These are phyloP conservation scores for Dittrichia graveolens DNA, from an alignment of 129 eudicot genomes.

Conservation along the genomic window DNA sequence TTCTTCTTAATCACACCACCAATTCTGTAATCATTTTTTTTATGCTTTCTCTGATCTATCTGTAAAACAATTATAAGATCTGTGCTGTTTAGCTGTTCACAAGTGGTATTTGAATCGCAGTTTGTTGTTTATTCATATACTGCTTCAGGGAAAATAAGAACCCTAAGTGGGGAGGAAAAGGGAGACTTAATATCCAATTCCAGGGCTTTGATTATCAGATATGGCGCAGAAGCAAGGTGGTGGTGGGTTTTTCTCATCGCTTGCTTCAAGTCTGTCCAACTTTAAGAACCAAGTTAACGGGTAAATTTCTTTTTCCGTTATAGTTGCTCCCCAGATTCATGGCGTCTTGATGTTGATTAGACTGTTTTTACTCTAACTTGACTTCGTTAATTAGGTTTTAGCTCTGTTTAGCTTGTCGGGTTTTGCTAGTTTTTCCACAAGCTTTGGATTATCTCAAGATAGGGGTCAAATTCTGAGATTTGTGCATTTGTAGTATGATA, in stretches of 20 bases:
- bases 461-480: not conserved
- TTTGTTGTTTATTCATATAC: conserved; percentile 15
- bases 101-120: conserved; percentile 18
- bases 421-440: not conserved
- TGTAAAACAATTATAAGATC: conserved; percentile 38
- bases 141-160: conserved; percentile 1
- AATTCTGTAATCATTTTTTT: conserved; percentile 1
- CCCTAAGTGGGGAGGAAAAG: conserved; percentile 21
- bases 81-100: conserved; percentile 22
- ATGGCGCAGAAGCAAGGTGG: conserved; percentile 55
- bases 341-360: conserved; percentile 10
- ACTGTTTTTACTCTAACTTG: not conserved
- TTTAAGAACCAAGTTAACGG: conserved; percentile 59
- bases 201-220: conserved; percentile 32
- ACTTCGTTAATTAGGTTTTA: conserved; percentile 13
- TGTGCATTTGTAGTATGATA: not conserved
- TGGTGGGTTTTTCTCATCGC: conserved; percentile 60
- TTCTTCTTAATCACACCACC: conserved; percentile 30
- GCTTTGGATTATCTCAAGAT: not conserved
- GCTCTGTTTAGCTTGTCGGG: not conserved
- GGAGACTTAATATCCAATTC: not conserved
- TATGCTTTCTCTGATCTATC: conserved; percentile 22
- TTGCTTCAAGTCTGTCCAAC: conserved; percentile 58
- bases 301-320: conserved; percentile 31
- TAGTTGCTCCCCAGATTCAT: conserved; percentile 1